Evolutionary conservation across 495 filamentous ascomycete species (phyloP), one percentile per base, ranked within the genome.

Genomic region (Astrocystis sublimbata): DNA sequence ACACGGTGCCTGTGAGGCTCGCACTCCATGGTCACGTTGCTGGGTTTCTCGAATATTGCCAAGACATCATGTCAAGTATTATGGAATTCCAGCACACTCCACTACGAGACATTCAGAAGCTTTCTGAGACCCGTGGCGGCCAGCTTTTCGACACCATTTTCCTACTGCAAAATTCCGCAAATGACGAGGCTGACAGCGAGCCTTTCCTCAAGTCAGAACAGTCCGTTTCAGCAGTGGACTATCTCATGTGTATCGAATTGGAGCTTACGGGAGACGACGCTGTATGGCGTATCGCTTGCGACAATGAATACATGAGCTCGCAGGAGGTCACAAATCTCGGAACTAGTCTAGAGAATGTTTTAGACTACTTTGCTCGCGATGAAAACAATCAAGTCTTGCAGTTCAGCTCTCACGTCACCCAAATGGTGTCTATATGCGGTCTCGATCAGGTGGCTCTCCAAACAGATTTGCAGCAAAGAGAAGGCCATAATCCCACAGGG

Each of bases 181-280:
- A 35, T 21, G 69, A 55, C 43, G 65, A 49, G 57, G 45, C 7
- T 19, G 24, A 24, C 19, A 12, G 1, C 17, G 40, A 40, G 19
- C 52, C 65, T 17, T 73, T 88, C 6, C 83, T 87, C 64, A 75
- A 73, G 45, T 88, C 88, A 19, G 72, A 87, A 6, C 77, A 82
- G 30, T 84, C 87, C 10, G 69, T 68, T 10, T 85, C 90, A 0
- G 79, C 83, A 50, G 84, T 91, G 19, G 90, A 93, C 60, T 93
- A 91, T 66, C 89, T 89, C 0, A 71, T 93, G n/a, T 92, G 89
- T 62, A 81, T 89, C 2, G 91, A 96, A 73, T 85, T 92, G 78
- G 91, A 93, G 63, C 71, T 82, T 19, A 70, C 78, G 3, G 83
- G 73, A 12, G 70, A 79, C 24, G 65, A 71, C 1, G 61, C 93